These are phyloP conservation scores for Mucuna pruriens DNA, from an alignment of 306 rosid species.

Conservation along the genomic window DNA sequence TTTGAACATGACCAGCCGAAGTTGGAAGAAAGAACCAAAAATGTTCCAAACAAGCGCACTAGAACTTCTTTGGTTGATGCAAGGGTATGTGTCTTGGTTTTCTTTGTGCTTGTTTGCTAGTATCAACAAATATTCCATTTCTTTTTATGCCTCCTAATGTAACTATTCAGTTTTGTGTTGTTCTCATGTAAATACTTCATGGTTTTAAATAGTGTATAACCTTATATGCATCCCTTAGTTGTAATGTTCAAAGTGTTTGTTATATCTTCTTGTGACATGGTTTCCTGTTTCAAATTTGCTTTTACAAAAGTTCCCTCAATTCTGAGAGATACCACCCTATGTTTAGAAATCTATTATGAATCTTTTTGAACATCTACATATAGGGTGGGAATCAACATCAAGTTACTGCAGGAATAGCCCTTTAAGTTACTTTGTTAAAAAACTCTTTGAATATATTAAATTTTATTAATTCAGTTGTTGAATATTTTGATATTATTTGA, in stretches of 20 bases:
- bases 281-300: constrained; percentile 31
- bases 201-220: constrained; percentile 1
- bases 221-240: not conserved
- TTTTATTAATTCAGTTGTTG: not conserved
- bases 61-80: constrained; percentile 88
- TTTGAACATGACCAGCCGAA: constrained; percentile 79
- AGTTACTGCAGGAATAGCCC: not conserved
- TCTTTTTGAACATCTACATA: constrained; percentile 8
- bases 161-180: constrained; percentile 31
- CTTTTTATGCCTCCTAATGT: constrained; percentile 20
- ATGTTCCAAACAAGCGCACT: constrained; percentile 81
- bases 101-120: not conserved
- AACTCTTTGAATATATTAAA: not conserved
- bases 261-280: constrained; percentile 20
- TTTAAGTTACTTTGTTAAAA: not conserved
- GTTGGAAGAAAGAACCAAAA: constrained; percentile 74
- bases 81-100: constrained; percentile 59
- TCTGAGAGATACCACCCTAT: constrained; percentile 6
- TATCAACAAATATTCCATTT: not conserved
- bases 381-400: not conserved
- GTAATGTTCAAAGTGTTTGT: not conserved
- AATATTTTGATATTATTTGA: not conserved
- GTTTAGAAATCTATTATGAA: constrained; percentile 16
- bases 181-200: not conserved
- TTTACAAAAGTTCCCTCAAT: constrained; percentile 15